These are phyloP conservation scores for Leccinum longicurvipes DNA, from an alignment of 768 basidiomycete genomes.

Conservation along the genomic window DNA sequence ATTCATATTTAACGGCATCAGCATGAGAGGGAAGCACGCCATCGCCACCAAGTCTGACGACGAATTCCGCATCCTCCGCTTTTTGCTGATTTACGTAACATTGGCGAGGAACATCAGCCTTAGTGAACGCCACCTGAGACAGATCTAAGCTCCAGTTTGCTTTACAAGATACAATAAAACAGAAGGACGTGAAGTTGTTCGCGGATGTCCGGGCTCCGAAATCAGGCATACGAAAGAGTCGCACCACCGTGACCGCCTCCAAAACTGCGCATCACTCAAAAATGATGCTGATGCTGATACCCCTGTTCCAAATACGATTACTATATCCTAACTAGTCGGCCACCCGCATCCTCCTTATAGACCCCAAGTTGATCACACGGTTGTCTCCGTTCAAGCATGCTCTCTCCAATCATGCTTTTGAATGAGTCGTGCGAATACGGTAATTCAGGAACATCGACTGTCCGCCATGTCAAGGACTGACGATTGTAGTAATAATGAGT, in stretches of 20 bases:
- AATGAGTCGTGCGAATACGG: neutral
- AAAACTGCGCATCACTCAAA: neutral
- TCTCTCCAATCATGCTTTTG: too few relatives aligned
- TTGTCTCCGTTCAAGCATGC: neutral
- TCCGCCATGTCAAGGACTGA: neutral
- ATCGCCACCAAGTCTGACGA: neutral
- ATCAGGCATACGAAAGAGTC: neutral
- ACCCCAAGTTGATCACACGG: neutral
- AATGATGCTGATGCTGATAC: neutral
- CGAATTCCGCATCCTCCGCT: neutral
- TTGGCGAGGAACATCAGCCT: too few relatives aligned
- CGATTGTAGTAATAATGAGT: neutral
- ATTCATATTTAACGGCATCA: neutral
- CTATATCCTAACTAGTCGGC: neutral
- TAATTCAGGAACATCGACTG: neutral
- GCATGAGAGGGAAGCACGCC: neutral
- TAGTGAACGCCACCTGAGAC: neutral
- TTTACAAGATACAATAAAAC: neutral
- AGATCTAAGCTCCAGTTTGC: neutral
- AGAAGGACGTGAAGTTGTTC: neutral
- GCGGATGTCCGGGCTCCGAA: neutral
- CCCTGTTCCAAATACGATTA: too few relatives aligned
- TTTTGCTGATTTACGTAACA: neutral
- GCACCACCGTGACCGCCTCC: neutral
- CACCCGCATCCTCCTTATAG: neutral